phyloP scores from a whole-genome alignment of 768 basidiomycete species.

The Lactarius deliciosus region DNA sequence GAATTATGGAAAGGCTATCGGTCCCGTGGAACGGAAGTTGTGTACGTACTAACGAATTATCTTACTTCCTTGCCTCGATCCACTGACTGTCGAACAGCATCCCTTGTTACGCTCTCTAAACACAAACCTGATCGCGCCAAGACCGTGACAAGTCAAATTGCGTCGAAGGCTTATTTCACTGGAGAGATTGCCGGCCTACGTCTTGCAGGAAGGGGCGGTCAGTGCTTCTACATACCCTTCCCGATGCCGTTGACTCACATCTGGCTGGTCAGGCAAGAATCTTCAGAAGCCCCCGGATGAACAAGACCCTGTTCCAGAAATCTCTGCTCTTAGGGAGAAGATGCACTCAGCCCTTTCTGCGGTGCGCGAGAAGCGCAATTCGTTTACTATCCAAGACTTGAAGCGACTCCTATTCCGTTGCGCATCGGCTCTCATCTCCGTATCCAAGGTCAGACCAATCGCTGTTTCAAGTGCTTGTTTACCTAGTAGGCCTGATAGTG shows the following conservation, averaged over 20 bases:
- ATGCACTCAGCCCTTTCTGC: conserved; percentile 65
- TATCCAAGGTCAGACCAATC: conserved; percentile 49
- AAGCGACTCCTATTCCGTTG: conserved; percentile 85
- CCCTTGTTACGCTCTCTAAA: conserved; percentile 51
- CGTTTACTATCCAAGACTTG: conserved; percentile 78
- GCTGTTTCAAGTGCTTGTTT: neutral
- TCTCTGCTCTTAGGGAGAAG: conserved; percentile 64
- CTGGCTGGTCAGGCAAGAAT: conserved; percentile 46
- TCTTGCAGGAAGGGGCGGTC: conserved; percentile 65
- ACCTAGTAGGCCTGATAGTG: conserved; percentile 46
- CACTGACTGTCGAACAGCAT: conserved; percentile 41
- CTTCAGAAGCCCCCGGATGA: conserved; percentile 63
- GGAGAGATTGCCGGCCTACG: conserved; percentile 85
- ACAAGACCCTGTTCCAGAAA: conserved; percentile 57
- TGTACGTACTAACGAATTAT: conserved; percentile 46
- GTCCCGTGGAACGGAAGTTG: conserved; percentile 71
- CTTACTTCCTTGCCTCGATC: neutral
- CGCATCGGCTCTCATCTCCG: conserved; percentile 74
- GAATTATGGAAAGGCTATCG: conserved; percentile 78
- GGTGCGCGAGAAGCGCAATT: conserved; percentile 68
- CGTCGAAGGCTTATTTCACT: conserved; percentile 85
- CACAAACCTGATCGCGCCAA: conserved; percentile 84
- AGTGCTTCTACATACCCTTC: conserved; percentile 26
- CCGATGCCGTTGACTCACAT: neutral
- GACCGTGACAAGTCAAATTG: conserved; percentile 78